A percentile compares a stretch with the other conserved stretches of the same genome.
Conservation (phyloP, 345 rosid species). For the Gynandropsis gynandra region DNA sequence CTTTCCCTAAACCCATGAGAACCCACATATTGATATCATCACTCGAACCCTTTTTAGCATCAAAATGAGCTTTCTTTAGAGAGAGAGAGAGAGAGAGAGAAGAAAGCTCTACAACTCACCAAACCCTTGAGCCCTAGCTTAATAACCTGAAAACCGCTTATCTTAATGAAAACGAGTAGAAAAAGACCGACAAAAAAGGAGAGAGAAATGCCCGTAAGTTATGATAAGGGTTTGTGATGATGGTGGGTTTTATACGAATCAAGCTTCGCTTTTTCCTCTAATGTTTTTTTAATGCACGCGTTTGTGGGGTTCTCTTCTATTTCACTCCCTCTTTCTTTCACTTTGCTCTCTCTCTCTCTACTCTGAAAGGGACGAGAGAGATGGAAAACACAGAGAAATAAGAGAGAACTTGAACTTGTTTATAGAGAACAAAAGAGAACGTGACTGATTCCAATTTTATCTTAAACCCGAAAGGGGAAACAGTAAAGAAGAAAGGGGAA, state of each 20-base stretch:
- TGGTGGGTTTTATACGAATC: constrained; percentile 23
- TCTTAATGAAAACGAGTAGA: background rate
- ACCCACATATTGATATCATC: constrained; percentile 28
- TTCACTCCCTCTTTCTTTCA: constrained; percentile 11
- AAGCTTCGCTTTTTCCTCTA: constrained; percentile 16
- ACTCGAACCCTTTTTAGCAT: background rate
- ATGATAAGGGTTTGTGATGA: constrained; percentile 15
- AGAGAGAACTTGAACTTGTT: constrained; percentile 6
- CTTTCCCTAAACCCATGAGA: constrained; percentile 24
- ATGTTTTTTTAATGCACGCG: constrained; percentile 20
- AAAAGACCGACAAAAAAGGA: background rate
- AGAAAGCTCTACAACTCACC: constrained; percentile 7
- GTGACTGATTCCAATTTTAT: constrained; percentile 25
- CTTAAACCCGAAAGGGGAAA: constrained; percentile 28
- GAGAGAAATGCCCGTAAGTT: constrained; percentile 13
- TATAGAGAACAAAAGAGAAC: constrained; percentile 18
- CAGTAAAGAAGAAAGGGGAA: constrained; percentile 4
- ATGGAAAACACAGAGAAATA: background rate
- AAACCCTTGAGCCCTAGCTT: constrained; percentile 2
- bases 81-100: background rate
- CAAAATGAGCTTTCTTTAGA: background rate
- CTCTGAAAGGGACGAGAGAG: constrained; percentile 6
- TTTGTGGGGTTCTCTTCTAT: constrained; percentile 19
- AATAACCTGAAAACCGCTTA: constrained; percentile 14
- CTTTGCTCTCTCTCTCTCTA: constrained; percentile 15